Base-by-base conservation (phyloP, 2,329 filamentous ascomycete genomes). In the Pseudogymnoascus sp. region DNA sequence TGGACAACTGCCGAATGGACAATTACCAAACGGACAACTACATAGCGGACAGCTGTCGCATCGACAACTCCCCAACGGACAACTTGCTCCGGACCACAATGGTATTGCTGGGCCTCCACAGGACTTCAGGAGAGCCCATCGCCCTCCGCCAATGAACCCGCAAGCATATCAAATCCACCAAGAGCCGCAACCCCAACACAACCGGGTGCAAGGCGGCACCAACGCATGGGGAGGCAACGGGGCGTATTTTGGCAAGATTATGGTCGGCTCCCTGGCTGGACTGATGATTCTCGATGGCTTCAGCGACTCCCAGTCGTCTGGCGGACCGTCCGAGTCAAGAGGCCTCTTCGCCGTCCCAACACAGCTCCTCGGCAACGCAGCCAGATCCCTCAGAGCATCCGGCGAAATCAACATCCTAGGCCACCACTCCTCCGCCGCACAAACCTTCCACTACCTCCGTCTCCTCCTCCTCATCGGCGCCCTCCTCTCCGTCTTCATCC, bases 251-350 rank as follows among this genome's bases (percentile, higher is more conserved):
- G 82, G 82, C 58, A 95, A 95, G 74, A 79, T 96, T 65, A 94
- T 96, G 89, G 85, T 96, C 4, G 92, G 92, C 39, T 92, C 92
- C 15, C 81, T 97, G 61, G 92, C 92, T 21, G 91, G 90, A 12
- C 77, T 97, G 15, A 96, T 97, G 92, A 81, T 96, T 33, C 75
- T 96, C 66, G 91, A 96, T 74, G 90, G 90, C 1, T 78, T 92
- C 60, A 79, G 80, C 34, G 82, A 88, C 70, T 57, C 30, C 12
- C 75, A 85, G 39, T 62, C 67, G 34, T 33, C 58, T 65, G 82
- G 90, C 73, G 73, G 83, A 70, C 81, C 83, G 67, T 81, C 79
- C 52, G 84, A 88, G 57, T 79, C 79, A 1, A 82, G 83, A 35
- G 88, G 88, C 2, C 77, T 92, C 12, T 81, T 83, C 62, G 82